A percentile compares a stretch with the other conserved stretches of the same genome.
Evolutionary conservation across 192 early-diverging fungal species (phyloP).

Genomic region (Entomortierella chlamydospora): DNA sequence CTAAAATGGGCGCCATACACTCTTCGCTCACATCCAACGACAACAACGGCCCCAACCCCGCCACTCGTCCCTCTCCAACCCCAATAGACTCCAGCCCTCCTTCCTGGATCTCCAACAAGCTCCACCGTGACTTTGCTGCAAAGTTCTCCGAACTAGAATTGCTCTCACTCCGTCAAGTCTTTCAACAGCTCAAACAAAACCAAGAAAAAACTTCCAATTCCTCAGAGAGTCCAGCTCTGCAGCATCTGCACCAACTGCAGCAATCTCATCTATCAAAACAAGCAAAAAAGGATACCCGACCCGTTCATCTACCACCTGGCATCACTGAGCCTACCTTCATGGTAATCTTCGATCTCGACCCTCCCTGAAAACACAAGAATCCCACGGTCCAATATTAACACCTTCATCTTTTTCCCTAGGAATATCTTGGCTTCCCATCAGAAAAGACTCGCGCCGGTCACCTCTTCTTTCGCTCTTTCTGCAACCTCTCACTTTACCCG

Average conservation of each 20-base stretch:
- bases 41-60: neutral
- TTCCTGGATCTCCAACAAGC: conserved; percentile 31
- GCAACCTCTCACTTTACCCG: conserved; percentile 31
- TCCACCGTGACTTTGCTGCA: conserved; percentile 17
- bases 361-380: too few relatives aligned
- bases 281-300: neutral
- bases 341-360: conserved; percentile 12
- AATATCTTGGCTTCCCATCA: conserved; percentile 24
- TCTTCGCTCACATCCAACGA: neutral
- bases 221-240: too few relatives aligned
- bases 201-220: conserved; percentile 20
- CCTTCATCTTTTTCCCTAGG: conserved; percentile 3
- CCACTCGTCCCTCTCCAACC: too few relatives aligned
- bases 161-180: conserved; percentile 31
- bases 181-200: conserved; percentile 18
- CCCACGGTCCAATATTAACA: too few relatives aligned
- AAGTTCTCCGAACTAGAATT: conserved; percentile 38
- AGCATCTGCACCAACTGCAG: neutral
- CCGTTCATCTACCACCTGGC: conserved; percentile 10
- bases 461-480: conserved; percentile 44
- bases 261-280: neutral
- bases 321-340: conserved; percentile 41
- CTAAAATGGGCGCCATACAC: conserved; percentile 5
- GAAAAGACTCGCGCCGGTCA: conserved; percentile 9
- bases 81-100: neutral